Conservation (phyloP, 139 green algal species). For the Astrephomene gubernaculifera region DNA sequence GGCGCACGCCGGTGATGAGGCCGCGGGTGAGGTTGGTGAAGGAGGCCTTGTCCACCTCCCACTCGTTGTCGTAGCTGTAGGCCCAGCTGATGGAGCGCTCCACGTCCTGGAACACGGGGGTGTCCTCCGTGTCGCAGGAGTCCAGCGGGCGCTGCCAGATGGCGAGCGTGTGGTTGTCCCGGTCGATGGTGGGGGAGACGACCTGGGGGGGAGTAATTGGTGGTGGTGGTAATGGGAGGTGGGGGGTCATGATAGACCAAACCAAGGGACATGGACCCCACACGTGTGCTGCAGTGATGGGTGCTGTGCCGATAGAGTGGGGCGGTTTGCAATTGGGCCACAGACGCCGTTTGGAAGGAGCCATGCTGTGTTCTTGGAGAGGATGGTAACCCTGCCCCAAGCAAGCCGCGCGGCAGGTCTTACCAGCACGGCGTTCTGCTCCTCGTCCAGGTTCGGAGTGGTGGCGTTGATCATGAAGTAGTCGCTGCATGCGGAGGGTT, state of each 20-base stretch:
- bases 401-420: neutral
- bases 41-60: neutral
- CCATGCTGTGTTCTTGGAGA: neutral
- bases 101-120: neutral
- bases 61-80: neutral
- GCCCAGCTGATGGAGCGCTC: constrained; percentile 22
- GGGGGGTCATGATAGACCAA: neutral
- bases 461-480: constrained; percentile 10
- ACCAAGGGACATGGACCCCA: neutral
- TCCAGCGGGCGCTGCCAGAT: constrained; percentile 30
- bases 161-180: constrained; percentile 29
- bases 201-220: neutral
- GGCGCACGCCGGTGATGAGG: neutral
- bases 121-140: constrained; percentile 27
- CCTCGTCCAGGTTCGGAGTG: neutral
- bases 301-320: neutral
- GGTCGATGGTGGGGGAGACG: neutral
- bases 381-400: neutral
- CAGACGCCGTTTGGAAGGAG: neutral
- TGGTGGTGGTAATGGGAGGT: neutral
- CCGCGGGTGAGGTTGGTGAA: neutral
- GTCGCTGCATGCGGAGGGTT: constrained; percentile 1
- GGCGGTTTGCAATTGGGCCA: neutral
- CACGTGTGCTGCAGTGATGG: no score
- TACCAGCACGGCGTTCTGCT: constrained; percentile 14